phyloP scores from a whole-genome alignment of 305 asterid genomes.

The Solanum hybrid region DNA sequence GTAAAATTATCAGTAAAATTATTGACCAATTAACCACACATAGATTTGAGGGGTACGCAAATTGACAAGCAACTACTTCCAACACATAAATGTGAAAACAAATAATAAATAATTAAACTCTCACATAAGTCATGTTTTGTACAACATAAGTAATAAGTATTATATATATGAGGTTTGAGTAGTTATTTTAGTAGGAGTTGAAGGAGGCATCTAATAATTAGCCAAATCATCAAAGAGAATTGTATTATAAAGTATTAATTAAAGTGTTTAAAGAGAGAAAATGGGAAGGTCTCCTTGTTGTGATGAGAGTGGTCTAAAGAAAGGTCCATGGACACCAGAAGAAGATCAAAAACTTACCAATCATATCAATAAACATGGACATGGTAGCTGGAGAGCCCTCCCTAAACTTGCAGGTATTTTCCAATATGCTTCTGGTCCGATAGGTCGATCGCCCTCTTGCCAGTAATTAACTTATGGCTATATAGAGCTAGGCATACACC shows the following conservation, averaged over 20 bases:
- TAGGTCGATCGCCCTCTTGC: not conserved
- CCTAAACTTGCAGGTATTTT: constrained; percentile 11
- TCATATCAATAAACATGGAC: not conserved
- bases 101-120: not conserved
- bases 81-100: not conserved
- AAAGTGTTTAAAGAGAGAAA: not conserved
- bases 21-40: not conserved
- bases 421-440: not conserved
- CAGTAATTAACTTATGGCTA: not conserved
- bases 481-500: not conserved
- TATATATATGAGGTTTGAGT: constrained; percentile 13
- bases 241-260: not conserved
- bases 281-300: constrained; percentile 6
- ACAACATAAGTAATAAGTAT: constrained; percentile 12
- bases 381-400: constrained; percentile 11
- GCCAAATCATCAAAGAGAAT: constrained; percentile 22
- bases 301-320: constrained; percentile 1
- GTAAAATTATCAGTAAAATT: not conserved
- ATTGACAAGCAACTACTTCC: not conserved
- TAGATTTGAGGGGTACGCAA: not conserved
- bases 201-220: constrained; percentile 20
- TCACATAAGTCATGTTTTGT: constrained; percentile 7
- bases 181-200: constrained; percentile 39
- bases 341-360: constrained; percentile 9
- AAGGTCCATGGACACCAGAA: constrained; percentile 12